Conservation (phyloP, 176 grass and related monocot species). For the Areca catechu region DNA sequence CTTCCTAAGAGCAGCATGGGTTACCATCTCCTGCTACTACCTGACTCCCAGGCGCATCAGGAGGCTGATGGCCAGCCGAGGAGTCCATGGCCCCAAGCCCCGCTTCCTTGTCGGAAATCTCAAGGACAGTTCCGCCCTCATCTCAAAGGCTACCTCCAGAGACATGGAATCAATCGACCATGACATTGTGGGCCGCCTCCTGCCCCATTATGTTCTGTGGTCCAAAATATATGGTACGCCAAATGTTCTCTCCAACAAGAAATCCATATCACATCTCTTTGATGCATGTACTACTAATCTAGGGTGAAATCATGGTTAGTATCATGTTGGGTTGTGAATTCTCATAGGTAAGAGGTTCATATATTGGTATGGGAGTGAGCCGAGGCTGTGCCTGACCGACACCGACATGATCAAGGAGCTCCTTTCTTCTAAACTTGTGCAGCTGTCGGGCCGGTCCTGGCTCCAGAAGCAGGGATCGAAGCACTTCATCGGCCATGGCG, state of each 20-base stretch:
- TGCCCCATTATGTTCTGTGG: conserved; percentile 94
- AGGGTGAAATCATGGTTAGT: no score
- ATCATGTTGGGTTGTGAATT: no score
- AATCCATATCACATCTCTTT: no score
- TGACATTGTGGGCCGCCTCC: conserved; percentile 77
- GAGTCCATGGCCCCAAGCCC: conserved; percentile 41
- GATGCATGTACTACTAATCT: no score
- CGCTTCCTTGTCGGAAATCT: conserved; percentile 63
- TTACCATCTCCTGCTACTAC: conserved; percentile 61
- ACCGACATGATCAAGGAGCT: conserved; percentile 77
- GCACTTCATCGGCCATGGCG: conserved; percentile 74
- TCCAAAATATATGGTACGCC: conserved; percentile 44
- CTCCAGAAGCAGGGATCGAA: conserved; percentile 58
- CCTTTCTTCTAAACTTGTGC: conserved; percentile 67
- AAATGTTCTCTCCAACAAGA: no score
- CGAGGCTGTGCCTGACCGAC: conserved; percentile 75
- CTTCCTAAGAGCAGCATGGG: conserved; percentile 42
- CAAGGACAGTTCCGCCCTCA: conserved; percentile 42
- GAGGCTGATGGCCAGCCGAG: conserved; percentile 56
- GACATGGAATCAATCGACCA: conserved; percentile 64
- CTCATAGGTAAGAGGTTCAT: conserved; percentile 61
- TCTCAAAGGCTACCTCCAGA: conserved; percentile 36
- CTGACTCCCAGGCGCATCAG: conserved; percentile 55
- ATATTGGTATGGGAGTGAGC: conserved; percentile 83
- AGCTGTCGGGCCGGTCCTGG: conserved; percentile 73